Evolutionary conservation across 1,139 yeast genomes (phyloP), one percentile per base, ranked within the genome.

Genomic region (Hansenula anomala): DNA sequence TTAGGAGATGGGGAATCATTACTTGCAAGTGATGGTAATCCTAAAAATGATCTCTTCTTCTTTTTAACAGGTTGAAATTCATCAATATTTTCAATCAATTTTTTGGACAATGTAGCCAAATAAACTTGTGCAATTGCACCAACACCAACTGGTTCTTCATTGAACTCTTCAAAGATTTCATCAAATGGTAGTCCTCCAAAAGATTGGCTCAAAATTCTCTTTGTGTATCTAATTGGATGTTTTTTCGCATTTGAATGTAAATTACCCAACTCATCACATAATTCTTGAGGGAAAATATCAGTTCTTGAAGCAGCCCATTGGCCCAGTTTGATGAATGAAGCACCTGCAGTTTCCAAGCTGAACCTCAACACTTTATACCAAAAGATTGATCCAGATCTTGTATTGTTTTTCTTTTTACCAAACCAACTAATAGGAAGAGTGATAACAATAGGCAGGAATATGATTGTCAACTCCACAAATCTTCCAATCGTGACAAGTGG

Each of bases 231-330:
- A 29, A 87, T 59, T 1, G 85, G 66, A 63, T 92, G 99, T 6
- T 86, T 73, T 42, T 74, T 77, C 13, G 92, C 90, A 56, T 87
- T 79, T 13, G 96, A 86, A 59, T 92, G 98, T 40, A 92, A 66
- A 28, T 75, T 66, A 4, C 88, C 77, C 53, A 92, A 64, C 55
- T 86, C 92, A 19, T 75, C 75, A 60, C 98, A 92, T 61, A 92
- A 64, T 35, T 75, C 87, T 38, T 67, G 68, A 3, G 96, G 84
- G 62, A 92, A 90, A 30, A 92, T 85, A 61, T 92, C 99, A 0
- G 96, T 86, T 63, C 99, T 75, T n/a, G 96, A 85, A 4, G 97
- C 97, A 0, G 98, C 98, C 99, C 99, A 92, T 67, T 94, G 98
- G 4, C 97, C 98, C 46, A 92, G 71, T 61, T 92, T 92, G 46